A percentile compares a stretch with the other conserved stretches of the same genome.
Conservation (phyloP, 345 rosid species). For the Rhizophora mangle region DNA sequence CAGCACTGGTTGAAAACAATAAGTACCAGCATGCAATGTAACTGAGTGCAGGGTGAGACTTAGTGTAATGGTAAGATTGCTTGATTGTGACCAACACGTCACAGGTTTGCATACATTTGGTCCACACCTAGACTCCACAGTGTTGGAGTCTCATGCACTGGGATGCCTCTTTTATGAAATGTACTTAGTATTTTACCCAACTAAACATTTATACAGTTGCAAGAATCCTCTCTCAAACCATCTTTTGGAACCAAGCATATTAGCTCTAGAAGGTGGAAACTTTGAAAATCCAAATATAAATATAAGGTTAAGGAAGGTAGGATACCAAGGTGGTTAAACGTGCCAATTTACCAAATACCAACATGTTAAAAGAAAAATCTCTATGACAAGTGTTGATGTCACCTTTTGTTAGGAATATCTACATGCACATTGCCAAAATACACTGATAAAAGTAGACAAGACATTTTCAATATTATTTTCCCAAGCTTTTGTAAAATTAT, state of each 20-base stretch:
- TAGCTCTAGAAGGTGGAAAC: not conserved
- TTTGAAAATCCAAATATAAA: not conserved
- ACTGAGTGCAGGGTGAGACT: no score
- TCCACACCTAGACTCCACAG: no score
- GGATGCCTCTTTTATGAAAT: no score
- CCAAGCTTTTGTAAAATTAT: constrained; percentile 1
- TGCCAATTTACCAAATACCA: not conserved
- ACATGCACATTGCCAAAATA: not conserved
- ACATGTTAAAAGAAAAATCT: not conserved
- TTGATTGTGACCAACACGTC: no score
- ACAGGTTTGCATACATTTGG: no score
- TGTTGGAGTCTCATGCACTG: no score
- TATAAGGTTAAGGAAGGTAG: not conserved
- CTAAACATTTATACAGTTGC: not conserved
- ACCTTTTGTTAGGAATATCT: not conserved
- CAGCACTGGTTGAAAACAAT: not conserved
- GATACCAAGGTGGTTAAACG: no score
- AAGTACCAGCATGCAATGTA: not conserved
- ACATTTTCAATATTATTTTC: not conserved
- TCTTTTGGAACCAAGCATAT: not conserved
- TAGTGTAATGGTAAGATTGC: no score
- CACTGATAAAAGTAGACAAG: not conserved
- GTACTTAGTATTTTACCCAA: no score
- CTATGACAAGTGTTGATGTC: not conserved
- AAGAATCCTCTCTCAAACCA: not conserved